Conservation (phyloP, 371 early-diverging fungal genomes). For the Mucor indicus region DNA sequence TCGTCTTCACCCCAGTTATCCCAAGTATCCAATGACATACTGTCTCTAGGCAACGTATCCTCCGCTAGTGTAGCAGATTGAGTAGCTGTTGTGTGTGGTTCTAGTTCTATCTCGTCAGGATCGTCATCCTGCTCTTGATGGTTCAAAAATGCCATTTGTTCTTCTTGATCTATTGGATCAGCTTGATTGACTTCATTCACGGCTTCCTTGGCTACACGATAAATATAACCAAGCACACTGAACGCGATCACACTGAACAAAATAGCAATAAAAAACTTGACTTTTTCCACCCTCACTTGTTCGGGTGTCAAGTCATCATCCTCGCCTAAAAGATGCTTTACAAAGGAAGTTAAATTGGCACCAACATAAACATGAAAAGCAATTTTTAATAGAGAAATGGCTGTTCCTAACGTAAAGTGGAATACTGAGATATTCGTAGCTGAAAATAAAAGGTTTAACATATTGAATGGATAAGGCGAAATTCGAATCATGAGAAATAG, state of each 20-base stretch:
- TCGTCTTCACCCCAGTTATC: constrained; percentile 12
- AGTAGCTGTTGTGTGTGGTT: not conserved
- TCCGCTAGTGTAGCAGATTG: not conserved
- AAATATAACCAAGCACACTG: constrained; percentile 60
- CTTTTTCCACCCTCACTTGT: constrained; percentile 26
- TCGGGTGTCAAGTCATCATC: constrained; percentile 43
- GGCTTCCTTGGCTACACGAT: constrained; percentile 48
- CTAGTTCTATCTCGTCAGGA: not conserved
- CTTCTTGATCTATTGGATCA: constrained; percentile 11
- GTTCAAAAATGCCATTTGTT: constrained; percentile 1
- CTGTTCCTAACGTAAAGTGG: constrained; percentile 60
- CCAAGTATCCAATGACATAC: constrained; percentile 7
- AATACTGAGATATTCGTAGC: constrained; percentile 59
- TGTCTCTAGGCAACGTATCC: not conserved
- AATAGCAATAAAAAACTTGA: constrained; percentile 34
- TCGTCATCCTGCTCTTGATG: constrained; percentile 5
- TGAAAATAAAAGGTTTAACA: constrained; percentile 69
- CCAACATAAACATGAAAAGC: constrained; percentile 74
- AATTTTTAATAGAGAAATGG: constrained; percentile 61
- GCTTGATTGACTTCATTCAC: constrained; percentile 33
- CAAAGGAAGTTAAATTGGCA: constrained; percentile 60
- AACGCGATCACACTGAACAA: constrained; percentile 46
- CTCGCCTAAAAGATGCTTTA: constrained; percentile 45
- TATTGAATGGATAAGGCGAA: constrained; percentile 76
- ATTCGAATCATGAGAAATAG: constrained; percentile 65